A percentile compares a stretch with the other conserved stretches of the same genome.
Evolutionary conservation across 2,329 filamentous ascomycete genomes (phyloP).

Genomic region (Penicillium freii): DNA sequence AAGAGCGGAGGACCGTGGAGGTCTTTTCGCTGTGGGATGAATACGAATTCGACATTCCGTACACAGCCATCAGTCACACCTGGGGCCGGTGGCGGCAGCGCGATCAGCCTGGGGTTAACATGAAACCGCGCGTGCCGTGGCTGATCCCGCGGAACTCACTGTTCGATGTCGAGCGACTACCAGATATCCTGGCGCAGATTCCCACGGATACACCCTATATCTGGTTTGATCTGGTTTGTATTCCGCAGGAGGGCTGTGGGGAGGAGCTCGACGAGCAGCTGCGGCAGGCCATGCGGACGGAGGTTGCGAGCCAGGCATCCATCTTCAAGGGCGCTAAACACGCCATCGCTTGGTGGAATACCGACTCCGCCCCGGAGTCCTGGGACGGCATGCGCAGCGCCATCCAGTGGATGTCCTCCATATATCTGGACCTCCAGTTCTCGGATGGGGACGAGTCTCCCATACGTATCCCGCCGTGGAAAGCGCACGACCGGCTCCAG

Average conservation of each 20-base stretch:
- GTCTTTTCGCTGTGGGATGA: background rate
- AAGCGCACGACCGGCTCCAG: background rate
- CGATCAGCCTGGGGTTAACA: background rate
- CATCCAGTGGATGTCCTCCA: background rate
- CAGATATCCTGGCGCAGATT: background rate
- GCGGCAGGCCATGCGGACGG: background rate
- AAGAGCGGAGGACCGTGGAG: background rate
- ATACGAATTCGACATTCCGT: background rate
- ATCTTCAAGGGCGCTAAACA: background rate
- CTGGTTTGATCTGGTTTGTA: background rate
- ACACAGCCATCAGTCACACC: background rate
- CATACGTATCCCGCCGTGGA: background rate
- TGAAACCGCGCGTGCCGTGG: background rate
- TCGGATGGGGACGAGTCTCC: background rate
- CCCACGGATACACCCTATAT: background rate
- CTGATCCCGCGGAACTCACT: background rate
- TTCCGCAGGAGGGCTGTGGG: background rate
- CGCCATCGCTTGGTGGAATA: background rate
- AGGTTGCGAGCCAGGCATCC: background rate
- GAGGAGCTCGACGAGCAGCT: background rate
- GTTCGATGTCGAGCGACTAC: background rate
- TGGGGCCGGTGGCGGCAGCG: background rate
- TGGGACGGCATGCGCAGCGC: background rate
- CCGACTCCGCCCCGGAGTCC: background rate
- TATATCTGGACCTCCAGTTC: background rate